A percentile compares a stretch with the other conserved stretches of the same genome.
phyloP scores from a whole-genome alignment of 2,329 filamentous ascomycete genomes.

The Setomelanomma holmii region DNA sequence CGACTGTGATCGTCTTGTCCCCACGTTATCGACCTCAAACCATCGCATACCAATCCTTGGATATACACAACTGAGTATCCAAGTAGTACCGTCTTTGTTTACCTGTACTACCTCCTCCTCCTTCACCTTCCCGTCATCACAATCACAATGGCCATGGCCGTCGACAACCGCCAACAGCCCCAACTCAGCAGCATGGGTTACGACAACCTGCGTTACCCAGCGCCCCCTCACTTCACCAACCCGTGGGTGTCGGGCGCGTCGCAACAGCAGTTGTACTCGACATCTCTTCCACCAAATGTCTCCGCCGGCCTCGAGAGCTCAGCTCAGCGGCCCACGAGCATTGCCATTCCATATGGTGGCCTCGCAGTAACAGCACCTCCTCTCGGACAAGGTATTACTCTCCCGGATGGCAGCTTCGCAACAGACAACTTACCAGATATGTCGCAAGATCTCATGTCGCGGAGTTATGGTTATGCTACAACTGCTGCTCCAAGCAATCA shows the following conservation, averaged over 20 bases:
- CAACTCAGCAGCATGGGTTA: slow-evolving; percentile 76
- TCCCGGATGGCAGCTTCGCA: slow-evolving; percentile 67
- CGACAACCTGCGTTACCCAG: slow-evolving; percentile 76
- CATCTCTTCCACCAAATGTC: slow-evolving; percentile 67
- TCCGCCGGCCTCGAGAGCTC: slow-evolving; percentile 49
- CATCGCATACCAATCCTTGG: slow-evolving; percentile 43
- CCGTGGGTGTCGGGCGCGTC: slow-evolving; percentile 74
- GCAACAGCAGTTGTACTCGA: slow-evolving; percentile 69
- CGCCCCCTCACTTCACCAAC: slow-evolving; percentile 81
- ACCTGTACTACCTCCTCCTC: slow-evolving; percentile 21
- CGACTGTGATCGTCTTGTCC: slow-evolving; percentile 55
- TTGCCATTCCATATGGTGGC: slow-evolving; percentile 75
- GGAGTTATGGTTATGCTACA: slow-evolving; percentile 72
- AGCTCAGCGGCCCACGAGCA: slow-evolving; percentile 66
- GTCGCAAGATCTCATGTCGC: slow-evolving; percentile 78
- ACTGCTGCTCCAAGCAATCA: slow-evolving; percentile 73
- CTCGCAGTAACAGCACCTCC: slow-evolving; percentile 77
- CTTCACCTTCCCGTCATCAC: slow-evolving; percentile 18
- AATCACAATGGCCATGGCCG: slow-evolving; percentile 84
- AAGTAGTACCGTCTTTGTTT: slow-evolving; percentile 37
- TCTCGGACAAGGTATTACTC: slow-evolving; percentile 72
- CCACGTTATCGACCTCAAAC: slow-evolving; percentile 55
- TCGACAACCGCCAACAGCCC: slow-evolving; percentile 81
- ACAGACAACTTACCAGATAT: slow-evolving; percentile 73
- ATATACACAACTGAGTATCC: slow-evolving; percentile 29